Base-by-base conservation (phyloP, 345 rosid genomes). In the Eucalyptus shirleyi region DNA sequence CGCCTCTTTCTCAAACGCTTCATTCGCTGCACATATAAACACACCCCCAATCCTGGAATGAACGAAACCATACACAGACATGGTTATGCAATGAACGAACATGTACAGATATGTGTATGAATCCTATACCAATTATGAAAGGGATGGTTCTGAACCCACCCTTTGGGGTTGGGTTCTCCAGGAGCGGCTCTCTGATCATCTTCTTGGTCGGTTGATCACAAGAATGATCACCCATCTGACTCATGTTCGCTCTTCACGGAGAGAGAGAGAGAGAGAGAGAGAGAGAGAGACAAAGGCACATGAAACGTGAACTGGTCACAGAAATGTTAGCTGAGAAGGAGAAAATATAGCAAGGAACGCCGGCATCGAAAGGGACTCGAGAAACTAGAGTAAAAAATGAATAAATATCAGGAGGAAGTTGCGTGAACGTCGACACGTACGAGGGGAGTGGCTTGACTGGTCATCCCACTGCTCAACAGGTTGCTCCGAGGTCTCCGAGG, bases 1-100 rank as follows among this genome's bases (percentile, higher is more conserved):
- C 3, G 97, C 98, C 86, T 94, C 86, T 89, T 91, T 94, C 92
- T 97, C 97, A 49, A 95, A 91, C n/a, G 96, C 96, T 55, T 95
- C 96, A 87, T 92, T 95, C 56, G 91, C 98, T 95, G 93, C 50
- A 34, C 87, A 30, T 26, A 40, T 67, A 37, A 77, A 62, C 87
- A 37, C 28, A 40, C 83, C 83, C 83, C 83, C 16, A 21, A 40
- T 19, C 13, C 83, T 37, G 83, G 83, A 77, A 37, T 77, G 83
- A 77, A 21, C 83, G 1, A 77, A 40, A 40, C 47, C 7, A 37
- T 34, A 11, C 15, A 21, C 83, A 77, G 83, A 72, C 83, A 12
- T 40, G 83, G 24, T 21, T 12, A 6, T 19, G 12, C 83, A 21
- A 37, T 32, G 49, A 87, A 37, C 23, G 7, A 8, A 87, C 69